Conservation (phyloP, 495 filamentous ascomycete species). For the Cryomyces minteri region DNA sequence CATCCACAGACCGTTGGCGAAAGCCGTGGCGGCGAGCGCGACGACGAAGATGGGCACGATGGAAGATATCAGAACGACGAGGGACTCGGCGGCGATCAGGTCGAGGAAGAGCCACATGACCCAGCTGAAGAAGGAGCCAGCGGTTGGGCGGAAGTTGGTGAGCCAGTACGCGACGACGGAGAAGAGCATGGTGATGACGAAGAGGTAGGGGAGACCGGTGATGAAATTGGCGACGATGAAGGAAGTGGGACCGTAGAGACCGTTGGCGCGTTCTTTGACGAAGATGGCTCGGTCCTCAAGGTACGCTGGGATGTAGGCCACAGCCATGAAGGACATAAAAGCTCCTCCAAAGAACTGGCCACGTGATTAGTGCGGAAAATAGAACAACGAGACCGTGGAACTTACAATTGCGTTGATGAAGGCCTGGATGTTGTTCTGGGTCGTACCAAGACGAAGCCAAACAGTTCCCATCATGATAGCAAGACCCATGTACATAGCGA, state of each 20-base stretch:
- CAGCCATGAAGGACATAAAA: conserved; percentile 87
- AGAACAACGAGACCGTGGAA: background rate
- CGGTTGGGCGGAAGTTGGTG: conserved; percentile 50
- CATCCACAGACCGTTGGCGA: conserved; percentile 81
- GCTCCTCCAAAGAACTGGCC: conserved; percentile 52
- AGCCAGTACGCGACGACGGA: conserved; percentile 64
- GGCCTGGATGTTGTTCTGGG: conserved; percentile 52
- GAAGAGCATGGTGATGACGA: conserved; percentile 57
- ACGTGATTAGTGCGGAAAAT: no score
- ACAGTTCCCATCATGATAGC: conserved; percentile 82
- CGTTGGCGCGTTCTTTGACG: conserved; percentile 64
- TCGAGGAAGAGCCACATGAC: conserved; percentile 79
- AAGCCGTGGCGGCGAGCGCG: conserved; percentile 54
- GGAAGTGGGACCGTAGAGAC: conserved; percentile 51
- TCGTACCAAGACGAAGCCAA: conserved; percentile 47
- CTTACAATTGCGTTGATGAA: conserved; percentile 58
- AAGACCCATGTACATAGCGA: conserved; percentile 69
- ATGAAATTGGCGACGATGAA: conserved; percentile 67
- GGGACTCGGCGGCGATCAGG: conserved; percentile 58
- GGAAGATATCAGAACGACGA: conserved; percentile 57
- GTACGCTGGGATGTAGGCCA: conserved; percentile 68
- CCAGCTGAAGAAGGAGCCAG: conserved; percentile 53
- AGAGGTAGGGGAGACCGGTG: conserved; percentile 62
- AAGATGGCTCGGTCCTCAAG: conserved; percentile 59
- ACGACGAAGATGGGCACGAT: conserved; percentile 65